Percentiles rank a stretch among this genome's conserved stretches.
Evolutionary conservation across 2,329 filamentous ascomycete species (phyloP).

Genomic region (Fusarium mexicanum): DNA sequence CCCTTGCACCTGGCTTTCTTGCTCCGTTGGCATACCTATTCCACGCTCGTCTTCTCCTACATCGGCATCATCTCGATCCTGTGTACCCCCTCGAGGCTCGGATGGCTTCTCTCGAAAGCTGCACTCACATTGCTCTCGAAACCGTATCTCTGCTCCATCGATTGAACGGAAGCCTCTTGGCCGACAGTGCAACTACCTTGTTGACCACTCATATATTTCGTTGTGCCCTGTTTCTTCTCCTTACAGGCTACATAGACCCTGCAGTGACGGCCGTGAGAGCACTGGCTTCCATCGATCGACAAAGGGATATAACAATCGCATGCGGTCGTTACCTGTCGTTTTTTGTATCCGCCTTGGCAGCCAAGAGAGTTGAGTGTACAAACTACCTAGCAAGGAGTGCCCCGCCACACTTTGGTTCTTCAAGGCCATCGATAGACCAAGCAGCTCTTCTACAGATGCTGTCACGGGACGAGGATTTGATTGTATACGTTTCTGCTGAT

Average conservation of each 20-base stretch:
- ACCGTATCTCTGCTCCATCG: slow-evolving; percentile 81
- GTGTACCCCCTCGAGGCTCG: slow-evolving; percentile 73
- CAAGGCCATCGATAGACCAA: slow-evolving; percentile 47
- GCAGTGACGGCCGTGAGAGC: slow-evolving; percentile 79
- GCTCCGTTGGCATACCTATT: slow-evolving; percentile 82
- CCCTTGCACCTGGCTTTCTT: slow-evolving; percentile 78
- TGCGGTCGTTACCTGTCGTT: slow-evolving; percentile 86
- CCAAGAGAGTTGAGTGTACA: slow-evolving; percentile 60
- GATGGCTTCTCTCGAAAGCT: slow-evolving; percentile 78
- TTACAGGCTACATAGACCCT: slow-evolving; percentile 76
- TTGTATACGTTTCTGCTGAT: slow-evolving; percentile 87
- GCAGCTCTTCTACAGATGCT: slow-evolving; percentile 47
- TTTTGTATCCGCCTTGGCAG: slow-evolving; percentile 75
- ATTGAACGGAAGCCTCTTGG: slow-evolving; percentile 64
- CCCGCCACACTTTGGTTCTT: slow-evolving; percentile 45
- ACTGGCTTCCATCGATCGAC: slow-evolving; percentile 74
- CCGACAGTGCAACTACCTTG: slow-evolving; percentile 76
- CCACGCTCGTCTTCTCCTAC: slow-evolving; percentile 83
- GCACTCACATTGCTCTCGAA: slow-evolving; percentile 77
- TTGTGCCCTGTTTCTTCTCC: slow-evolving; percentile 81
- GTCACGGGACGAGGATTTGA: slow-evolving; percentile 80
- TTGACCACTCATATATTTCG: slow-evolving; percentile 89
- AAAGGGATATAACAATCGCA: slow-evolving; percentile 76
- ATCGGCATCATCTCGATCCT: slow-evolving; percentile 87
- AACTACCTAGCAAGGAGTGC: slow-evolving; percentile 49